Evolutionary conservation across 2,329 filamentous ascomycete genomes (phyloP).

Genomic region (Aspergillus fumigatus): DNA sequence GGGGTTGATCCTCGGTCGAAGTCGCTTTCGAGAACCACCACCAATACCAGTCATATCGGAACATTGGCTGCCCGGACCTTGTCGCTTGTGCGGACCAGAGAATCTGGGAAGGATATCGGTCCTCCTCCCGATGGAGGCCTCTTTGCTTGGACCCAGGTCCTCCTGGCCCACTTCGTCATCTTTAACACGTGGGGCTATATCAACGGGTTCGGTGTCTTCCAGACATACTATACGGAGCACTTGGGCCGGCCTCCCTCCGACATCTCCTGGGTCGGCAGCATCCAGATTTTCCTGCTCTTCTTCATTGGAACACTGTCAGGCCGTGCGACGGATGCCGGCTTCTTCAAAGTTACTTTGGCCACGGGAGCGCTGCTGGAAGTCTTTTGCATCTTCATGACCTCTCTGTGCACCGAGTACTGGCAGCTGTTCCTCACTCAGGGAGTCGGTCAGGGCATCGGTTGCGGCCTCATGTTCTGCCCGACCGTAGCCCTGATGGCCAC

Average conservation of each 20-base stretch:
- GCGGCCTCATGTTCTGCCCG: conserved; percentile 52
- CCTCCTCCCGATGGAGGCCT: conserved; percentile 49
- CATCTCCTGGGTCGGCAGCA: conserved; percentile 50
- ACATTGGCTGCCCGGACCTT: conserved; percentile 26
- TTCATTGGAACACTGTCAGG: conserved; percentile 49
- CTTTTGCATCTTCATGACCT: conserved; percentile 50
- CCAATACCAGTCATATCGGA: conserved; percentile 23
- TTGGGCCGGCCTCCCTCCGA: conserved; percentile 43
- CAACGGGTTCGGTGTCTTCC: conserved; percentile 54
- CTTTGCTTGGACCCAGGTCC: conserved; percentile 53
- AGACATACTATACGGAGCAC: conserved; percentile 47
- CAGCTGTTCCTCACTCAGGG: conserved; percentile 50
- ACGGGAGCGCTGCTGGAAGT: conserved; percentile 42
- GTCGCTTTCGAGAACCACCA: conserved; percentile 18
- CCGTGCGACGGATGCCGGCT: conserved; percentile 49
- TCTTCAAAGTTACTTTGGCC: conserved; percentile 43
- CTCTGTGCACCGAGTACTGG: conserved; percentile 46
- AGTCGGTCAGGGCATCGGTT: conserved; percentile 54
- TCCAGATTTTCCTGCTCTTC: conserved; percentile 50
- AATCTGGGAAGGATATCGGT: conserved; percentile 32
- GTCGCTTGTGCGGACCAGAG: conserved; percentile 34
- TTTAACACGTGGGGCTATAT: conserved; percentile 56
- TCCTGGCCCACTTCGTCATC: conserved; percentile 50
- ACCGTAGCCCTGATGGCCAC: conserved; percentile 53
- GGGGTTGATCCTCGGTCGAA: conserved; percentile 4